Base-by-base conservation (phyloP, 108 stramenopile genomes). In the Skeletonema menzelii region DNA sequence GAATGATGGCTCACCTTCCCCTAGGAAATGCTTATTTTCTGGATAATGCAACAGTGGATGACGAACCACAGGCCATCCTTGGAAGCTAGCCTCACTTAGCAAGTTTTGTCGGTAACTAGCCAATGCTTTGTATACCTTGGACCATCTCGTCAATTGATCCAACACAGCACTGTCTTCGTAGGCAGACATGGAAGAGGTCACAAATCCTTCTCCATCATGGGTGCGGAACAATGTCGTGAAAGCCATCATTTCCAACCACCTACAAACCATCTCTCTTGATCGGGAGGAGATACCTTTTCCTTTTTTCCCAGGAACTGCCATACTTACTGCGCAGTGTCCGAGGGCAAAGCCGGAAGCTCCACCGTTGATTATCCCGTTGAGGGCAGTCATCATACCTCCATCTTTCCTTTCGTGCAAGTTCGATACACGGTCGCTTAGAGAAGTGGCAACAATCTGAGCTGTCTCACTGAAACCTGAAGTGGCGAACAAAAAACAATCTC, bases 181-280 rank as follows among this genome's bases (percentile, higher is more conserved):
- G 0, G 75, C 74, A 15, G 40, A 15, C 44, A 70, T 79, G 0
- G 68, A 57, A 28, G 60, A 31, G 30, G 37, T 46, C 10, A 40
- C 63, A 3, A 59, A 53, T 60, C 61, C 31, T 19, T 80, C 64
- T 34, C 76, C 70, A 64, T 68, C 80, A 60, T 84, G 80, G 2
- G 85, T 86, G 17, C 85, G 85, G 34, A 84, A 83, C 10, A 86
- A 20, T 47, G 73, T 35, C 0, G 79, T 78, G 28, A 86, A 86
- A 5, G 85, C 85, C 8, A 37, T 82, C 79, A 83, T 69, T 64
- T 86, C 85, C 63, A 81, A 69, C 85, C 85, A 86, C 13, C 85
- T 75, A 44, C 59, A 69, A 40, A 84, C 66, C 78, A 86, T 80
- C 15, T 86, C 85, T 24, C 69, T 68, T 19, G 67, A 30, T 26